Base-by-base conservation (phyloP, 495 filamentous ascomycete species). In the Penicillium samsonianum region DNA sequence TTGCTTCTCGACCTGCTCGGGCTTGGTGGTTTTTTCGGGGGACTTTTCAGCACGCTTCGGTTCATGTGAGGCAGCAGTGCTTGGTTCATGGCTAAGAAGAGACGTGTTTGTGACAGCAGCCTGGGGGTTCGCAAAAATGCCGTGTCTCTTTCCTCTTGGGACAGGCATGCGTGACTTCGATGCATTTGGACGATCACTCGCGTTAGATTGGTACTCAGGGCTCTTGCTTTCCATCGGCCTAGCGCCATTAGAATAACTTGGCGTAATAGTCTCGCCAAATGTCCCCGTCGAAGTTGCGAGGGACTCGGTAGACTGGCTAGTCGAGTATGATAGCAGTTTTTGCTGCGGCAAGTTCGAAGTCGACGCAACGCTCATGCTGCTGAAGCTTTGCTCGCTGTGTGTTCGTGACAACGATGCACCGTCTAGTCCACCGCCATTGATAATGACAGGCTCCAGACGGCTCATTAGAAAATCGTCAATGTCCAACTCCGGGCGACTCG, bases 371-470 rank as follows among this genome's bases (percentile, higher is more conserved):
- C 81, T 85, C 28, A 82, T 68, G 22, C 77, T 77, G 44, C 77
- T 70, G 33, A 78, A 70, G 58, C 86, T 90, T 59, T 84, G 83
- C 53, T 82, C 82, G 63, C 87, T 90, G 53, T 86, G 85, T 3
- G 80, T 85, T 50, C 84, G 78, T 30, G 67, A 70, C 26, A 89
- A 67, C n/a, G 82, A 77, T 10, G 73, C 74, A 33, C 78, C 73
- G 45, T 74, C 70, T 49, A 72, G 35, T 11, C 69, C 91, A 14
- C 88, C 86, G 2, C 95, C 95, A 30, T 85, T 85, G 62, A 98
- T 92, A 61, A 96, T 78, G 35, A 96, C 92, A 14, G 94, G 94
- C 42, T 88, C 86, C 65, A 97, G 85, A 20, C 94, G 82, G 53
- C 92, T 86, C 33, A 82, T 74, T 6, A 96, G 73, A 48, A 88